These are phyloP conservation scores for Phtheirospermum japonicum DNA, from an alignment of 257 asterid species.

Conservation along the genomic window DNA sequence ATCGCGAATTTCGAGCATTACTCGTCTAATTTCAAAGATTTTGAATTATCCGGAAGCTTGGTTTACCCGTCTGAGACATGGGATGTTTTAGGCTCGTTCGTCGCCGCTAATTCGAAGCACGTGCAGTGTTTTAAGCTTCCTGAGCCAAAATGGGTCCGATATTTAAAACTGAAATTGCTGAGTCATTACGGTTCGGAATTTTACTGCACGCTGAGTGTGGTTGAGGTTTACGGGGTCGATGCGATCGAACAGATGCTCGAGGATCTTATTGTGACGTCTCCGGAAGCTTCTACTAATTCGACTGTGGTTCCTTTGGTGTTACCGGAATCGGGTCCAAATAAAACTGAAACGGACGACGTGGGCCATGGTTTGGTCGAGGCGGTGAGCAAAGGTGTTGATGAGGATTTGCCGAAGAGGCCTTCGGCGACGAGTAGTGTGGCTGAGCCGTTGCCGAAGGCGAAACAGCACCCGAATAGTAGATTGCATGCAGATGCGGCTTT, in stretches of 20 bases:
- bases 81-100: constrained; percentile 63
- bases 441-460: constrained; percentile 49
- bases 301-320: constrained; percentile 40
- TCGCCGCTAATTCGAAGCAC: constrained; percentile 85
- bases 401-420: constrained; percentile 42
- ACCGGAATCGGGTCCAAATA: constrained; percentile 41
- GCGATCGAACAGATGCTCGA: constrained; percentile 95
- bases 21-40: constrained; percentile 82
- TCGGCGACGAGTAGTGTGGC: constrained; percentile 29
- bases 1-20: constrained; percentile 91
- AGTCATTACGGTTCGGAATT: constrained; percentile 94
- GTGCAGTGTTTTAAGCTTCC: constrained; percentile 76
- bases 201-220: constrained; percentile 79
- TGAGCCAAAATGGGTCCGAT: constrained; percentile 89
- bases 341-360: constrained; percentile 32
- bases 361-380: constrained; percentile 33
- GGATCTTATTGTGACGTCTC: constrained; percentile 74
- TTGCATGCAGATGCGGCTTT: constrained; percentile 89
- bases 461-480: constrained; percentile 59
- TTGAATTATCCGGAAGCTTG: constrained; percentile 77
- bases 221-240: constrained; percentile 96
- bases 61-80: constrained; percentile 75
- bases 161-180: constrained; percentile 66
- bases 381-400: constrained; percentile 28
- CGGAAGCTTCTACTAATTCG: constrained; percentile 47